Conservation (phyloP, 345 rosid genomes). For the Litchi chinensis region DNA sequence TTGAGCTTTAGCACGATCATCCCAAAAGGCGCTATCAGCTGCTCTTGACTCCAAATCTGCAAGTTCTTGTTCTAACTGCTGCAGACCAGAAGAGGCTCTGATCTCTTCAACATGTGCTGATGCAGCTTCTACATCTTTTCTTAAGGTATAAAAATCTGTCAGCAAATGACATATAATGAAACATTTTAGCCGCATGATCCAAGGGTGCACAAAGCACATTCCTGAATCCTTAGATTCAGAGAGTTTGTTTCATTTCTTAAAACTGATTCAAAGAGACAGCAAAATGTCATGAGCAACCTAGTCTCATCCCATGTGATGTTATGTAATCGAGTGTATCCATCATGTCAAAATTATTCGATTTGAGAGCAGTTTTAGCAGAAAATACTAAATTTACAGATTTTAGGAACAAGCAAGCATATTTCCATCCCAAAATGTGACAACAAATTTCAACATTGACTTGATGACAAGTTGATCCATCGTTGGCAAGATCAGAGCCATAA, state of each 20-base stretch:
- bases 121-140: slow-evolving; percentile 78
- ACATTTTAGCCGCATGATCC: not conserved
- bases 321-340: not conserved
- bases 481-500: slow-evolving; percentile 5
- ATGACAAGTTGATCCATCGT: not conserved
- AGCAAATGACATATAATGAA: slow-evolving; percentile 1
- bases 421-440: not conserved
- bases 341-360: not conserved
- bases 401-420: not conserved
- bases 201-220: not conserved
- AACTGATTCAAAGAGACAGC: not conserved
- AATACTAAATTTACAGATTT: not conserved
- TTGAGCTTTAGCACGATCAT: slow-evolving; percentile 79
- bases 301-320: not conserved
- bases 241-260: not conserved
- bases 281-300: not conserved
- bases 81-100: slow-evolving; percentile 56
- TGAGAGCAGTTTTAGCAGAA: not conserved
- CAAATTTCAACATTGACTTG: not conserved
- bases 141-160: slow-evolving; percentile 78
- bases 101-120: slow-evolving; percentile 72
- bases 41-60: slow-evolving; percentile 65
- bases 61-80: slow-evolving; percentile 59
- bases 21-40: slow-evolving; percentile 79
- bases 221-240: not conserved